Percentiles rank a stretch among this genome's conserved stretches.
Conservation (phyloP, 768 basidiomycete genomes). For the Gymnopilus junonius region DNA sequence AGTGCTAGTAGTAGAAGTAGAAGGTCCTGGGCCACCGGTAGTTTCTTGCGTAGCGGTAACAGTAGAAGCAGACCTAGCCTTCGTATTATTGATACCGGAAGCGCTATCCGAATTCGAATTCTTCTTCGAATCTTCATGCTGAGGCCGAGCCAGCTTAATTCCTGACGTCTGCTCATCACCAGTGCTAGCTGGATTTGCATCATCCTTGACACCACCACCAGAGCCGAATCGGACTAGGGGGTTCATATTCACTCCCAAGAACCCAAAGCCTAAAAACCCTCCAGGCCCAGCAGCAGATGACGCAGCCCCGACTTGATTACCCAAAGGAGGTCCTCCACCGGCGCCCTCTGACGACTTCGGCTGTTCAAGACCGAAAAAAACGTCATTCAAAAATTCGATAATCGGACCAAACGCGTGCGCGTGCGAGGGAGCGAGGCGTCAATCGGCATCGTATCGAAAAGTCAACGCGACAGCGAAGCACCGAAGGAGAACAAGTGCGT, state of each 20-base stretch:
- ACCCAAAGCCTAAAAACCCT: slow-evolving; percentile 52
- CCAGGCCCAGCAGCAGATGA: slow-evolving; percentile 22
- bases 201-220: slow-evolving; percentile 1
- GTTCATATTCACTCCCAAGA: slow-evolving; percentile 64
- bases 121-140: no score
- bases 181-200: background rate
- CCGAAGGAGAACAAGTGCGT: background rate
- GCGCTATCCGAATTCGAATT: background rate
- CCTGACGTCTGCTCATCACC: background rate
- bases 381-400: background rate
- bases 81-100: background rate
- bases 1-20: background rate
- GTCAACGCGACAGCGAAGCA: background rate
- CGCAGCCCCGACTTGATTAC: no score
- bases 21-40: background rate
- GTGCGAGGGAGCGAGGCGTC: background rate
- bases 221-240: slow-evolving; percentile 52
- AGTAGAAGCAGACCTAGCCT: background rate
- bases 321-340: background rate
- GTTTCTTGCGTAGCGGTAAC: background rate
- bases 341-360: background rate
- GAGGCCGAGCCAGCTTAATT: background rate
- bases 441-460: background rate
- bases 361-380: background rate
- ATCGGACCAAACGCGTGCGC: background rate